Base-by-base conservation (phyloP, 1,139 yeast genomes). In the Candida sanyaensis region DNA sequence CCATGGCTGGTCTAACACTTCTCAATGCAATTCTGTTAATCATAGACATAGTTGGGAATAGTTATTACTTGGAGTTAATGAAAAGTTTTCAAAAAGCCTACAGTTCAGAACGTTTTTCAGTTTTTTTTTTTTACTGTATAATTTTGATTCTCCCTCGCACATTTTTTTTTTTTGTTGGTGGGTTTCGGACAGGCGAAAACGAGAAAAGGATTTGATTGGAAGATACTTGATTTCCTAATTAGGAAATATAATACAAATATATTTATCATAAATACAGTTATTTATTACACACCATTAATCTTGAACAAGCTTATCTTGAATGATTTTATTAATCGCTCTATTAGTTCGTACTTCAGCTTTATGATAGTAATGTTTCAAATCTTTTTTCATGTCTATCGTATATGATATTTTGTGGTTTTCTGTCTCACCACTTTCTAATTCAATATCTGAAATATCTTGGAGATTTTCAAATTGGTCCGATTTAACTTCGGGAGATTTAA, bases 21-120 rank as follows among this genome's bases (percentile, higher is more conserved):
- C 73, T 75, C 61, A 73, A 65, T 60, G 77, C 77, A 63, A 73
- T 65, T 71, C 75, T 75, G 66, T 69, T 71, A 60, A 75, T 66
- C 70, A 73, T 69, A 60, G 78, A 73, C 77, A 73, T 73, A 29
- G 39, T 54, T 51, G 43, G 39, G 36, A 38, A 41, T 44, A 42
- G 37, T 34, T 43, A 24, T 34, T 32, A 17, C 42, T 36, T 40
- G 37, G 42, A 32, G 30, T 26, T 23, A 37, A 17, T 36, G 48
- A 46, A 46, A 42, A 42, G 41, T 31, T 41, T 42, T 32, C 28
- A 27, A 29, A 8, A 33, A 40, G 23, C 3, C 21, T 31, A 38
- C 10, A 24, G 29, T n/a, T 13, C 7, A 43, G 21, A 23, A 27
- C 41, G 39, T 33, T 48, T 40, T 37, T 13, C 21, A 17, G 21